These are phyloP conservation scores for Saccharomyces uvarum DNA, from an alignment of 1,139 yeast species.

Conservation along the genomic window DNA sequence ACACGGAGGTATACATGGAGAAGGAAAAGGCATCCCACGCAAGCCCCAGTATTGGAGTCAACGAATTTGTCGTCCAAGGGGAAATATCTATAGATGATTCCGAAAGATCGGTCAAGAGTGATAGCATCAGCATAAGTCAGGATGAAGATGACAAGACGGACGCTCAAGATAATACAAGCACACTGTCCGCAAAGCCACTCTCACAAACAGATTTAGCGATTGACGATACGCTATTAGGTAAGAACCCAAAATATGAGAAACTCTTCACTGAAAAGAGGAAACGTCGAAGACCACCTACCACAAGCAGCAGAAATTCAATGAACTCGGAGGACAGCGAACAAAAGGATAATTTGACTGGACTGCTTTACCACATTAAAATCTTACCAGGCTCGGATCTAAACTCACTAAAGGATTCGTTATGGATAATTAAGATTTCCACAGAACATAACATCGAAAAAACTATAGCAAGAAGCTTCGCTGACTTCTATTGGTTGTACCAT, in stretches of 20 bases:
- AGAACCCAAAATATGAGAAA: background rate
- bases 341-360: background rate
- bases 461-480: constrained; percentile 54
- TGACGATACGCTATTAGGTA: background rate
- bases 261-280: background rate
- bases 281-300: background rate
- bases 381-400: background rate
- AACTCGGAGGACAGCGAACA: background rate
- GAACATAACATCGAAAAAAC: background rate
- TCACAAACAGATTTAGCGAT: background rate
- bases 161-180: background rate
- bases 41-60: background rate
- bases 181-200: background rate
- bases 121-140: background rate
- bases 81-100: background rate
- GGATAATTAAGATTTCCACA: background rate
- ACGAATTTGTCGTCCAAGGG: background rate
- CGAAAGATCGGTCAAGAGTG: background rate
- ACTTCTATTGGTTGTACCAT: constrained; percentile 75
- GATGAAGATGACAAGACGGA: background rate
- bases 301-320: background rate
- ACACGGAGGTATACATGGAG: background rate
- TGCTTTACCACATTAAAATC: background rate
- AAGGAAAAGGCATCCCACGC: background rate
- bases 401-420: background rate